Evolutionary conservation across 768 basidiomycete genomes (phyloP), one percentile per base, ranked within the genome.

Genomic region (Neoboletus subvelutipes): DNA sequence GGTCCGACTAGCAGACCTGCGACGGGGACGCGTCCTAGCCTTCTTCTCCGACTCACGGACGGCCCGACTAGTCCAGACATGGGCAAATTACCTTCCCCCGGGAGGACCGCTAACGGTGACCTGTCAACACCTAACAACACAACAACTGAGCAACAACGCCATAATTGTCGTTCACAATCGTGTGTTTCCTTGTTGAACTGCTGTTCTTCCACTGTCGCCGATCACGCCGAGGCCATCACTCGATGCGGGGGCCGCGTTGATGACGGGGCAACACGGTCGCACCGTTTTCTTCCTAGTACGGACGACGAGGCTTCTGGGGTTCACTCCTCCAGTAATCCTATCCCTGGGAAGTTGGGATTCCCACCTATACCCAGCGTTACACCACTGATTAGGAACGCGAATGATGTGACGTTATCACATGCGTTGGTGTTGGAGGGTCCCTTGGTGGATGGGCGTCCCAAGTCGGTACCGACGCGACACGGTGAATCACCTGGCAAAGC

Each of bases 31-130:
- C 51, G 11, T 12, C 56, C 52, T 7, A 40, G 29, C n/a, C 47
- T 50, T 24, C 43, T 60, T 37, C 50, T 47, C 20, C 58, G 53
- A 22, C 39, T 67, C 6, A 36, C 45, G 1, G 50, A 45, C n/a
- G 46, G 40, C 17, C 52, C 50, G 18, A 26, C 29, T 20, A 18
- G 17, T 4, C 40, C 60, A 20, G 28, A 54, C n/a, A 6, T 36
- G 29, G 39, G 31, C 39, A 26, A 43, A 33, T 39, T 31, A 6
- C 9, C 40, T 40, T 29, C 36, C 13, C 2, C 10, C 28, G 43
- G 39, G 43, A 34, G 6, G 24, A 18, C 42, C 15, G 17, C 34
- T 18, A 47, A 50, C 28, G 39, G 29, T 1, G 26, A 41, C 15
- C 7, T 12, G 36, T 37, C 36, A 20, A 11, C 39, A n/a, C 34